Percentiles rank a stretch among this genome's conserved stretches.
These are phyloP conservation scores for Apiospora phragmitis DNA, from an alignment of 2,329 filamentous ascomycete genomes.

Conservation along the genomic window DNA sequence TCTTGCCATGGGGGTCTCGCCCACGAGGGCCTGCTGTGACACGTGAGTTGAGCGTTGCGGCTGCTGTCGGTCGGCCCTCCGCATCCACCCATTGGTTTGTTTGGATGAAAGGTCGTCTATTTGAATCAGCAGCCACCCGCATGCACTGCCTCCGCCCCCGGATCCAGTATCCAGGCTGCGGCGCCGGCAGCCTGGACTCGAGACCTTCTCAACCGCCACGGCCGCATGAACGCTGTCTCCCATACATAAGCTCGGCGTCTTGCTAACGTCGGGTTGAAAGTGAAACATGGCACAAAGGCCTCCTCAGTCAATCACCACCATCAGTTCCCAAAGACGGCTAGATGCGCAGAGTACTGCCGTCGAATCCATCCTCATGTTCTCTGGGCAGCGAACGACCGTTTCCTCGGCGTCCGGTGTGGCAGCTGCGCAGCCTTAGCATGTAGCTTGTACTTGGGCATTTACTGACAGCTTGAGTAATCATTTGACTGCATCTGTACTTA, in stretches of 20 bases:
- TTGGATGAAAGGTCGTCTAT: conserved; percentile 11
- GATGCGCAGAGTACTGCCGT: background rate
- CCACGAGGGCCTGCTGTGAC: background rate
- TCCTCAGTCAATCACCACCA: background rate
- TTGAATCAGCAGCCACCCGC: conserved; percentile 10
- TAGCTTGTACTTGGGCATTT: background rate
- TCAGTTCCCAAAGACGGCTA: conserved; percentile 9
- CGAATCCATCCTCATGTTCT: background rate
- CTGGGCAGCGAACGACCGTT: background rate
- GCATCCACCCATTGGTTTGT: background rate
- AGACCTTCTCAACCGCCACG: background rate
- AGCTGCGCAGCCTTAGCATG: background rate
- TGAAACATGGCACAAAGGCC: conserved; percentile 14
- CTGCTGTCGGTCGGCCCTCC: background rate
- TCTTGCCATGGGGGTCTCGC: background rate
- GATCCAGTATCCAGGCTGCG: background rate
- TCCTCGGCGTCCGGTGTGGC: background rate
- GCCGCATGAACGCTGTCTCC: background rate
- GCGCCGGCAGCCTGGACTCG: background rate
- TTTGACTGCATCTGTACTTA: background rate
- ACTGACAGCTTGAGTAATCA: background rate
- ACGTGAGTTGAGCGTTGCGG: background rate
- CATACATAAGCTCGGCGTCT: background rate
- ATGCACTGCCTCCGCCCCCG: conserved; percentile 6
- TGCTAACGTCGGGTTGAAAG: background rate